Percentiles rank a stretch among this genome's conserved stretches.
Evolutionary conservation across 352 stramenopile species (phyloP).

Genomic region (Aphanomyces euteiches): DNA sequence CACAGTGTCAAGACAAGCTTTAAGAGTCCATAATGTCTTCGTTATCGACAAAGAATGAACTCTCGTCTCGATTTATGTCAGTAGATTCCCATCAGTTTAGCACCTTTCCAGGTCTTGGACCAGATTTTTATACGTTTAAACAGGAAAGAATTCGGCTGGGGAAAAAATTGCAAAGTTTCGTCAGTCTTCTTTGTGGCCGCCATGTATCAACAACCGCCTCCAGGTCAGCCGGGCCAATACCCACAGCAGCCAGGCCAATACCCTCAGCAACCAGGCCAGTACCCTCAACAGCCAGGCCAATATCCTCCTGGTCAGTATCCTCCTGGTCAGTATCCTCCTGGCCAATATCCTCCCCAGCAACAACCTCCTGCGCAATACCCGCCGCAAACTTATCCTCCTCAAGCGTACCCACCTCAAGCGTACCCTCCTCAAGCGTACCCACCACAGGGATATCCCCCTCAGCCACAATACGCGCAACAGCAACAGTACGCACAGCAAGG

Average conservation of each 20-base stretch:
- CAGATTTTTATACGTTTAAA: no score
- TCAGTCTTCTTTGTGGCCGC: no score
- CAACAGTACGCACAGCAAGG: constrained; percentile 28
- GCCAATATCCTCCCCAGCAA: constrained; percentile 12
- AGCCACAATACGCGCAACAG: constrained; percentile 8
- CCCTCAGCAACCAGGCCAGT: background rate
- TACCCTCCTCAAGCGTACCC: background rate
- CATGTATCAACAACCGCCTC: constrained; percentile 28
- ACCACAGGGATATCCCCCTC: constrained; percentile 15
- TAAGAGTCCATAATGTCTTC: no score
- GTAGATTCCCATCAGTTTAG: no score
- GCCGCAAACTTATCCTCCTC: background rate
- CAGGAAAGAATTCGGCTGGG: no score
- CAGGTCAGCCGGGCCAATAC: background rate
- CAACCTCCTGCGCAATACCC: constrained; percentile 1
- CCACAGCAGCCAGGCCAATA: no score
- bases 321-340: constrained; percentile 22
- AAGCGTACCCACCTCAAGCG: background rate
- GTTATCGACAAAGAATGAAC: no score
- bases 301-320: constrained; percentile 16
- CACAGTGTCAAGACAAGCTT: no score
- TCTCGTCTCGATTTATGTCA: no score
- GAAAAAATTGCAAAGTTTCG: no score
- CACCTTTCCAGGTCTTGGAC: no score
- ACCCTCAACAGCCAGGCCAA: constrained; percentile 8